Evolutionary conservation across 1,284 basidiomycete genomes (phyloP), one percentile per base, ranked within the genome.

Genomic region (Clitocybe nebularis): DNA sequence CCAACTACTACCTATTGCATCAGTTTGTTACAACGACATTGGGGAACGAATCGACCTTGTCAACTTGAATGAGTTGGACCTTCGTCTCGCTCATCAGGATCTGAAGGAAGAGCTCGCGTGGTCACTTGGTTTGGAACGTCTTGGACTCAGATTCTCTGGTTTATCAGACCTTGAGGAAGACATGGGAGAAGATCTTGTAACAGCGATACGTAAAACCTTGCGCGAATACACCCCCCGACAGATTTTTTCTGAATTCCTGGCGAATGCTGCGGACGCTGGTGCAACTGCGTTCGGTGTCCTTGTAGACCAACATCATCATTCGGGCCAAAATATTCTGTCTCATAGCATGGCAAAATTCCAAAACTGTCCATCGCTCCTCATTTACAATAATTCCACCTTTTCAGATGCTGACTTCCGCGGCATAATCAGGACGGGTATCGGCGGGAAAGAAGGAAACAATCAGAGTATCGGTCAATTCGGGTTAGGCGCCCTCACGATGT

Each of bases 401-500:
- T 57, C 57, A 0, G 50, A 62, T 2, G 43, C 58, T 2, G 74
- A 76, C 47, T 73, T 74, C 26, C 53, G 58, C 20, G 73, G 73
- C 0, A 68, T 77, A 22, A 58, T 67, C 21, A 48, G 55, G 11
- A 66, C 72, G 3, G 71, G 72, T 2, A 54, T 64, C 8, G 73
- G 74, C 5, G 69, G 71, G 0, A 76, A 77, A 50, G 49, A 52
- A 9, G 60, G 47, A 2, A 53, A 51, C 14, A 49, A 46, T 0
- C 63, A 64, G 37, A 67, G 59, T 2, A 75, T 76, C 38, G 74
- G 74, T 1, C 67, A 69, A 26, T 77, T 74, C 56, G 75, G 74
- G 2, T 57, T 71, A 8, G 75, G 75, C 5, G 67, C 71, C 5
- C 57, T 76, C 5, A 68, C 69, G 0, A 67, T 75, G 60, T 77